Evolutionary conservation across 305 asterid species (phyloP), one percentile per base, ranked within the genome.

Genomic region (Withania somnifera): DNA sequence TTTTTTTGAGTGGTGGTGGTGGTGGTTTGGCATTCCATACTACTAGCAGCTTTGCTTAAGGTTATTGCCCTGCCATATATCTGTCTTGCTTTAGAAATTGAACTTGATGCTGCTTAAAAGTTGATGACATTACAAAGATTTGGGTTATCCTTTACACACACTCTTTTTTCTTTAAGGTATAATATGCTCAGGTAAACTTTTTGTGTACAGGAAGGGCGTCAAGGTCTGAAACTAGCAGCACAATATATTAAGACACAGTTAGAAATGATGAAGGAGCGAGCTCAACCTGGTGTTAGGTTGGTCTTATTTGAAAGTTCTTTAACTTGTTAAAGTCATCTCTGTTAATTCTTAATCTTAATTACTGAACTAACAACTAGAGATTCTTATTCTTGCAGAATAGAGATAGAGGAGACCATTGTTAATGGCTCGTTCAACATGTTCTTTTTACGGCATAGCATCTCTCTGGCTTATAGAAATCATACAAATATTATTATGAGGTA

Each of bases 401-500:
- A 96, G 89, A 90, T 96, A 58, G 97, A 96, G 87, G 98, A 96
- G 90, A 90, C 97, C 57, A 87, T 85, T 71, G 97, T 96, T 30
- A 89, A 89, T 86, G 99, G 99, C 87, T 93, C 99, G 22, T 96
- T 96, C 89, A 94, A 86, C 83, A 93, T 94, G 98, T 63, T 86
- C 32, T 93, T 93, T 88, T 81, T 94, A 90, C 91, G 98, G 52
- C 91, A 87, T 77, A 92, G 97, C 88, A 84, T 96, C 84, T 92
- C 98, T 75, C 85, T 91, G 51, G 92, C 97, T 63, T 96, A 94
- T 85, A 91, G 97, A 82, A 91, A 93, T 67, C 99, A 91, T 85
- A 91, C 94, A 71, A 96, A 96, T 89, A 91, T 96, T 82, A 87
- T 91, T 60, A 91, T 93, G 94, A 94, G 99, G 99, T 96, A 87